Conservation (phyloP, 371 early-diverging fungal species). For the Chytridium lagenaria region DNA sequence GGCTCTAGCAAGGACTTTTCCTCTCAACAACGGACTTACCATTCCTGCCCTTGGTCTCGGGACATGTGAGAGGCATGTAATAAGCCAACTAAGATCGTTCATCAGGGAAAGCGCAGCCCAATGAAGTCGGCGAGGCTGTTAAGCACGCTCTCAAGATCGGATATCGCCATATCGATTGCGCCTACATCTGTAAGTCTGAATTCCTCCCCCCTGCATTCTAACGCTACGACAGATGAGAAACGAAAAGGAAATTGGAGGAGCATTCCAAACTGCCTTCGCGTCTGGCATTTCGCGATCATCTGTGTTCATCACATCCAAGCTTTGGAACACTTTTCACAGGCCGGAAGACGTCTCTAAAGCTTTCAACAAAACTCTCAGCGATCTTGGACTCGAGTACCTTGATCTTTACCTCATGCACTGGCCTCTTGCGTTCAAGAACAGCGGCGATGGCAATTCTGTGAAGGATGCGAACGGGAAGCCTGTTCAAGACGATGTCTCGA, state of each 20-base stretch:
- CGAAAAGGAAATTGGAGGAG: constrained; percentile 85
- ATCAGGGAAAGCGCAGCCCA: constrained; percentile 62
- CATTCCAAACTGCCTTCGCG: constrained; percentile 61
- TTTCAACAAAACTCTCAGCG: constrained; percentile 68
- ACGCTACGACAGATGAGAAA: constrained; percentile 66
- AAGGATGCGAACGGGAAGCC: constrained; percentile 47
- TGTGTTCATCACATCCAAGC: constrained; percentile 88
- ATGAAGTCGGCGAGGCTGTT: constrained; percentile 66
- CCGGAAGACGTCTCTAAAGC: constrained; percentile 72
- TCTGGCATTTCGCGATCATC: constrained; percentile 70
- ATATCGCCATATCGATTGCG: constrained; percentile 49
- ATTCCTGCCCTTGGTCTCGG: constrained; percentile 29
- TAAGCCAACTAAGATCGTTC: neutral
- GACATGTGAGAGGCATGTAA: neutral
- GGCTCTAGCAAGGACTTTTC: neutral
- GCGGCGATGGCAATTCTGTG: constrained; percentile 33
- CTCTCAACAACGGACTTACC: neutral
- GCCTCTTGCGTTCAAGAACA: constrained; percentile 59
- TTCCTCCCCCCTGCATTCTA: constrained; percentile 8
- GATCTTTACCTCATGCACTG: constrained; percentile 91
- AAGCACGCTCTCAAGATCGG: constrained; percentile 54
- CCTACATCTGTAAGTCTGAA: constrained; percentile 41
- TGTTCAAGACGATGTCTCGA: constrained; percentile 8
- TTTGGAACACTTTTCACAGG: constrained; percentile 85
- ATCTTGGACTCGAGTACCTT: constrained; percentile 80